phyloP scores from a whole-genome alignment of 768 basidiomycete genomes.

The Pulveroboletus ravenelii region DNA sequence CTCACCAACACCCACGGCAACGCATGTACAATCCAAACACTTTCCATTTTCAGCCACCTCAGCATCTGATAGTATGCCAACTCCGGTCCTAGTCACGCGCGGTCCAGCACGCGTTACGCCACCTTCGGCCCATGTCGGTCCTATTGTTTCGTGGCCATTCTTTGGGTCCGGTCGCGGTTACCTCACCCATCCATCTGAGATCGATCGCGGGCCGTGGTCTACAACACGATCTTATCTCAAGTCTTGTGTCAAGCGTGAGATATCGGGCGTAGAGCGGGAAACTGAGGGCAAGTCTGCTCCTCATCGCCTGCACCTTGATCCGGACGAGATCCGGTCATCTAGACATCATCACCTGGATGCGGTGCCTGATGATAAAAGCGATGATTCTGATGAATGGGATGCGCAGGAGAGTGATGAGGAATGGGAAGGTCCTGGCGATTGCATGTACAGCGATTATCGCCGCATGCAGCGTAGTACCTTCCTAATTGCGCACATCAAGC shows the following conservation, averaged over 20 bases:
- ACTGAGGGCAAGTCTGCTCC: constrained; percentile 74
- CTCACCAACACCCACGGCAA: constrained; percentile 27
- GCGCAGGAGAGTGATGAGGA: constrained; percentile 77
- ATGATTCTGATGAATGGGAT: constrained; percentile 76
- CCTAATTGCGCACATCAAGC: constrained; percentile 62
- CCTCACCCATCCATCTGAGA: constrained; percentile 58
- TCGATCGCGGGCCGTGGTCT: constrained; percentile 78
- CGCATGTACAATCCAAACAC: constrained; percentile 12
- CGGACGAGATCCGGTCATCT: constrained; percentile 67
- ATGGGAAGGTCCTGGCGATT: constrained; percentile 67
- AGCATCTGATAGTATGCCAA: constrained; percentile 4
- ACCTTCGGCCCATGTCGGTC: constrained; percentile 53
- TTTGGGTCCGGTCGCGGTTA: constrained; percentile 82
- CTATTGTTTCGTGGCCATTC: constrained; percentile 88
- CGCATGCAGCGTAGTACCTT: constrained; percentile 78
- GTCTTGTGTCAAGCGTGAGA: constrained; percentile 69
- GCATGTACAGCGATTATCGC: constrained; percentile 79
- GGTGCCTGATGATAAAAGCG: constrained; percentile 68
- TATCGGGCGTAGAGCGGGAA: constrained; percentile 67
- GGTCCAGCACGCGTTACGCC: constrained; percentile 14
- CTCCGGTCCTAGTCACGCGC: not conserved
- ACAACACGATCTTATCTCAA: constrained; percentile 54
- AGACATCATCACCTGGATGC: constrained; percentile 65
- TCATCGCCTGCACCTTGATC: constrained; percentile 76
- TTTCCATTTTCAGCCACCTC: constrained; percentile 18